These are phyloP conservation scores for Diplocarpon rosae DNA, from an alignment of 2,329 filamentous ascomycete species.

Conservation along the genomic window DNA sequence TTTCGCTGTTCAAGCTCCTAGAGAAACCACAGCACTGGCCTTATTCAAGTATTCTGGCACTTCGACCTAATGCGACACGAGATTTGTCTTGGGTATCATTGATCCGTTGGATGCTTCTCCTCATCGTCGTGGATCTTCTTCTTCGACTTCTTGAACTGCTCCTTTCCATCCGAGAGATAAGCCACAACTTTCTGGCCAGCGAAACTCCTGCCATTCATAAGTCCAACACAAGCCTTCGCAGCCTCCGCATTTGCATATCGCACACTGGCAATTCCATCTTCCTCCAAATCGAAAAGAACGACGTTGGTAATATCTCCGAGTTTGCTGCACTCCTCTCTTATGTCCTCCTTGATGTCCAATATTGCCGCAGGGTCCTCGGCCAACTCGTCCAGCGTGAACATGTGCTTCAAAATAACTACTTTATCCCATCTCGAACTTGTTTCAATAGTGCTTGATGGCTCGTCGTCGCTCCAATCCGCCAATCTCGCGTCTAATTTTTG, in stretches of 20 bases:
- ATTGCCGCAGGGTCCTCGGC: slow-evolving; percentile 74
- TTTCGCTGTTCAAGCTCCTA: no score
- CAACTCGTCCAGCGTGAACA: slow-evolving; percentile 82
- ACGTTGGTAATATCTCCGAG: slow-evolving; percentile 84
- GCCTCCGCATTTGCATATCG: slow-evolving; percentile 63
- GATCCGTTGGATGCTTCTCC: background rate
- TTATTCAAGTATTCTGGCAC: no score
- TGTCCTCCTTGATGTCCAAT: slow-evolving; percentile 89
- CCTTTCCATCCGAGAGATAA: slow-evolving; percentile 56
- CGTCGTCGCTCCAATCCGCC: slow-evolving; percentile 91
- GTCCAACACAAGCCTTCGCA: slow-evolving; percentile 59
- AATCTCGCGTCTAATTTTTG: slow-evolving; percentile 87
- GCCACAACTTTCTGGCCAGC: slow-evolving; percentile 62
- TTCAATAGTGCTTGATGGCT: slow-evolving; percentile 48
- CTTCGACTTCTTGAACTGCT: slow-evolving; percentile 62
- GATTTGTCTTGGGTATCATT: background rate
- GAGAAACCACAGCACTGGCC: no score
- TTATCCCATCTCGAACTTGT: slow-evolving; percentile 58
- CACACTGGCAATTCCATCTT: slow-evolving; percentile 74
- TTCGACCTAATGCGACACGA: no score
- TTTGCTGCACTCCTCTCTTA: slow-evolving; percentile 80
- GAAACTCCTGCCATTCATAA: slow-evolving; percentile 75
- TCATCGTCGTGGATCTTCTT: slow-evolving; percentile 33
- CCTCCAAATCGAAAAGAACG: slow-evolving; percentile 77
- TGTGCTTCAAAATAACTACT: slow-evolving; percentile 77